These are phyloP conservation scores for Cyclaneusma minus DNA, from an alignment of 2,329 filamentous ascomycete species.

Conservation along the genomic window DNA sequence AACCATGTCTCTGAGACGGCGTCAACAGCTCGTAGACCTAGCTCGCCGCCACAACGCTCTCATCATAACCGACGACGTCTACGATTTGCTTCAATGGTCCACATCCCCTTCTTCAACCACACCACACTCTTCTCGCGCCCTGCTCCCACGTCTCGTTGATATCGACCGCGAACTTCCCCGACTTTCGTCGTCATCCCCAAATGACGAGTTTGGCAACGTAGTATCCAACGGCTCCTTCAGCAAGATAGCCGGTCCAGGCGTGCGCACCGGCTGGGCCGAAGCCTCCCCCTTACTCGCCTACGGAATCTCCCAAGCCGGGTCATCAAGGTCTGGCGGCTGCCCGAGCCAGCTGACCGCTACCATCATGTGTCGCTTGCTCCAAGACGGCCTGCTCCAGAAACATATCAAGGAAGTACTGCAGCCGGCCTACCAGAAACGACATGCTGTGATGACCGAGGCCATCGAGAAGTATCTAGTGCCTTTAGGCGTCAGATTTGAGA, in stretches of 20 bases:
- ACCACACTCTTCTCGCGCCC: constrained; percentile 4
- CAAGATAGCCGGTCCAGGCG: constrained; percentile 71
- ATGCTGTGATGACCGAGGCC: constrained; percentile 37
- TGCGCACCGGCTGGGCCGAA: constrained; percentile 81
- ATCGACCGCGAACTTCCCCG: constrained; percentile 55
- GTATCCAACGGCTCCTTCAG: constrained; percentile 82
- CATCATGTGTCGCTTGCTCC: constrained; percentile 32
- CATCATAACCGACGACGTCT: constrained; percentile 83
- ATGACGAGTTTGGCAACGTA: constrained; percentile 59
- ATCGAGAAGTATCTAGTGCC: constrained; percentile 45
- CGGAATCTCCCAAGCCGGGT: constrained; percentile 36
- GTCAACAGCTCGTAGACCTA: constrained; percentile 55
- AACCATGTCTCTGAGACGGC: constrained; percentile 57
- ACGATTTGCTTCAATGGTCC: constrained; percentile 80
- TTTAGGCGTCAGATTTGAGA: constrained; percentile 35
- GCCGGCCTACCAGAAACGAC: constrained; percentile 29
- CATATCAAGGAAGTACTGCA: constrained; percentile 26
- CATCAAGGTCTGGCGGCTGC: constrained; percentile 39
- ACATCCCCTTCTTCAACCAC: constrained; percentile 8
- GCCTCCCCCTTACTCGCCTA: constrained; percentile 43
- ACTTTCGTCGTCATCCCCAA: constrained; percentile 28
- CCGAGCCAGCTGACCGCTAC: constrained; percentile 38
- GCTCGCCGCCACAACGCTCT: constrained; percentile 69
- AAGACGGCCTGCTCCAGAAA: constrained; percentile 25
- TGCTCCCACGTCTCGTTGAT: constrained; percentile 60